Evolutionary conservation across 495 filamentous ascomycete species (phyloP).

Genomic region (Podospora australis): DNA sequence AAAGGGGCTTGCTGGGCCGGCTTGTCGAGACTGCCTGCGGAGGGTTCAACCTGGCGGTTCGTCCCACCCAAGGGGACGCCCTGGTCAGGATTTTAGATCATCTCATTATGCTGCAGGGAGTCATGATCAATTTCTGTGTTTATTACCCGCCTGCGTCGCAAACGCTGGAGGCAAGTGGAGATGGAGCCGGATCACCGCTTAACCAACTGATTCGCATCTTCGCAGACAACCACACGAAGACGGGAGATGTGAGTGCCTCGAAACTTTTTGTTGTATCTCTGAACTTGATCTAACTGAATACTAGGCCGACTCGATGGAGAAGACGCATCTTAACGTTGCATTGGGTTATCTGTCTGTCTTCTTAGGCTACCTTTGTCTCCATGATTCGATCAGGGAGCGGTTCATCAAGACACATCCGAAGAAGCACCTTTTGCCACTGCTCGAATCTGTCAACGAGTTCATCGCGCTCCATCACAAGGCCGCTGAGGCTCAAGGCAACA

Average conservation of each 20-base stretch:
- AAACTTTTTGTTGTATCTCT: constrained; percentile 35
- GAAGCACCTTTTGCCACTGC: constrained; percentile 53
- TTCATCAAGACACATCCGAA: constrained; percentile 50
- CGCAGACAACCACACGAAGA: constrained; percentile 44
- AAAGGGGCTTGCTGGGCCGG: constrained; percentile 47
- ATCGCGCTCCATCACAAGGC: constrained; percentile 69
- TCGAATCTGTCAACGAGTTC: constrained; percentile 84
- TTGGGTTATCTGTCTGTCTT: constrained; percentile 87
- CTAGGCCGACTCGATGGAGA: constrained; percentile 77
- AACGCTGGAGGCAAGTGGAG: constrained; percentile 26
- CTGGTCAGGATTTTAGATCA: constrained; percentile 50
- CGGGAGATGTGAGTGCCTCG: constrained; percentile 46
- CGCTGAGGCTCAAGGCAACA: constrained; percentile 48
- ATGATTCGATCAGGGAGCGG: constrained; percentile 41
- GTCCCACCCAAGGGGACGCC: constrained; percentile 30
- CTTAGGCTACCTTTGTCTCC: constrained; percentile 69
- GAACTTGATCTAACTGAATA: constrained; percentile 33
- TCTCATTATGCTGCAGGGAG: constrained; percentile 72
- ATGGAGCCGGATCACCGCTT: constrained; percentile 29
- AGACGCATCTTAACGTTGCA: constrained; percentile 79
- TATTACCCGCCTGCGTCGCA: constrained; percentile 51
- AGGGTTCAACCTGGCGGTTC: constrained; percentile 39
- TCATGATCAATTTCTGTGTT: constrained; percentile 86
- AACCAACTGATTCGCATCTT: constrained; percentile 45
- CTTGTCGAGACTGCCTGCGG: constrained; percentile 40